Conservation (phyloP, 1,284 basidiomycete species). For the Cryptococcus sp. region DNA sequence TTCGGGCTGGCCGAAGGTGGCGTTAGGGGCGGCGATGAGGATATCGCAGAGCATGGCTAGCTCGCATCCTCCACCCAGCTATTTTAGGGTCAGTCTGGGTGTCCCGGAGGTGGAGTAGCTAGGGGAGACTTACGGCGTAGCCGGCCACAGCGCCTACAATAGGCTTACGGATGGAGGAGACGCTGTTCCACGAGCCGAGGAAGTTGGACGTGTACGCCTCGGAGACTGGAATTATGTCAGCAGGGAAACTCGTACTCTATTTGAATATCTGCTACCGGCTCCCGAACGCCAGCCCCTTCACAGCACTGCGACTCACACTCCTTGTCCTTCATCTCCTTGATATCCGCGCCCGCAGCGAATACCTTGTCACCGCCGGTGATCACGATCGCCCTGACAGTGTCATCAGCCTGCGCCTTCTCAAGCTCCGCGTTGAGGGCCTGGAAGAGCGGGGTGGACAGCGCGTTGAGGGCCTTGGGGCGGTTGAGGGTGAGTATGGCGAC, state of each 20-base stretch:
- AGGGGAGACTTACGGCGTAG: constrained; percentile 67
- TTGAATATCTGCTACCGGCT: neutral
- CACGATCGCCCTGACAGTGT: constrained; percentile 75
- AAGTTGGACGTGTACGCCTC: constrained; percentile 88
- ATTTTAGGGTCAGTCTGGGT: neutral
- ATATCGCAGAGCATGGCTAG: constrained; percentile 94
- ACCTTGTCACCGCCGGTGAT: constrained; percentile 90
- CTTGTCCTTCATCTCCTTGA: constrained; percentile 66
- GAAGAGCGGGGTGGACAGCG: constrained; percentile 77
- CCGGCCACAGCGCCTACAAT: constrained; percentile 95
- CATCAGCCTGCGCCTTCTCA: constrained; percentile 67
- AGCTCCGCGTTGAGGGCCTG: constrained; percentile 73
- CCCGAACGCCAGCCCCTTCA: neutral
- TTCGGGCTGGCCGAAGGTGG: constrained; percentile 94
- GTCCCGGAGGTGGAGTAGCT: neutral
- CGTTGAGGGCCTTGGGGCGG: constrained; percentile 93
- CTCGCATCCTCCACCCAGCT: constrained; percentile 95
- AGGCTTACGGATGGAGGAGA: constrained; percentile 79
- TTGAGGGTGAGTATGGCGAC: constrained; percentile 91
- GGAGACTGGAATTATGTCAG: constrained; percentile 57
- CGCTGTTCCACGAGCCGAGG: constrained; percentile 78
- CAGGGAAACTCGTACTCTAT: neutral
- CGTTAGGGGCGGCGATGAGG: constrained; percentile 87
- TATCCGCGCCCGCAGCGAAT: constrained; percentile 71
- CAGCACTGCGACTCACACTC: constrained; percentile 62